phyloP scores from a whole-genome alignment of 202 grass and related monocot species.

The Digitaria exilis region DNA sequence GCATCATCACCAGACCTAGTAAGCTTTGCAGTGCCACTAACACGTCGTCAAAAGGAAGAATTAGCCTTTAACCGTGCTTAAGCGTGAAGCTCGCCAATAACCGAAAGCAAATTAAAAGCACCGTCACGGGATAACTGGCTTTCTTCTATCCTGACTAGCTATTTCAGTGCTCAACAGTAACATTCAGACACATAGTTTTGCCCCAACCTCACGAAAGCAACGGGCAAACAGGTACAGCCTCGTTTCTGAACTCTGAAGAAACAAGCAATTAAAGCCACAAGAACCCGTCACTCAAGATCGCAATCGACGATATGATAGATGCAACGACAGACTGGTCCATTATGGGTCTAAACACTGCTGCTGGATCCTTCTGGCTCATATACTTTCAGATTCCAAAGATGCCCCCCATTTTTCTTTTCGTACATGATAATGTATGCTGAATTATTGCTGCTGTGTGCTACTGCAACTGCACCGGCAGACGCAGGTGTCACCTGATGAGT shows the following conservation, averaged over 20 bases:
- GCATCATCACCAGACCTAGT: background rate
- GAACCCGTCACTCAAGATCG: background rate
- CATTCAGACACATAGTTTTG: background rate
- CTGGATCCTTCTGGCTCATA: constrained; percentile 29
- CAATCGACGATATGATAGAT: background rate
- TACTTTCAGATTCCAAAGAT: constrained; percentile 10
- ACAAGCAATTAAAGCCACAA: constrained; percentile 24
- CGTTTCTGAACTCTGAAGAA: constrained; percentile 22
- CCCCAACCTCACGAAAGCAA: constrained; percentile 29
- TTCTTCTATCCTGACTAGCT: background rate
- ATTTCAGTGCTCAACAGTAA: constrained; percentile 29
- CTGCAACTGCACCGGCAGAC: constrained; percentile 39
- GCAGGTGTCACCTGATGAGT: constrained; percentile 43
- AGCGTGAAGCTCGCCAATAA: background rate
- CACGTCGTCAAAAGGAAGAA: constrained; percentile 14
- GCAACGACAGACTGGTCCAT: constrained; percentile 8
- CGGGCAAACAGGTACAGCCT: background rate
- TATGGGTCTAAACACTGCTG: constrained; percentile 16
- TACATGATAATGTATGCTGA: constrained; percentile 1
- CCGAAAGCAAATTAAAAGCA: background rate
- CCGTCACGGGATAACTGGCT: background rate
- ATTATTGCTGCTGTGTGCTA: constrained; percentile 41
- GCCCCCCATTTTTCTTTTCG: background rate
- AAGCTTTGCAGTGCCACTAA: background rate
- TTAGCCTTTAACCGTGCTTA: constrained; percentile 8